Percentiles rank a stretch among this genome's conserved stretches.
Evolutionary conservation across 2,329 filamentous ascomycete species (phyloP).

Genomic region (Verticillium dahliae): DNA sequence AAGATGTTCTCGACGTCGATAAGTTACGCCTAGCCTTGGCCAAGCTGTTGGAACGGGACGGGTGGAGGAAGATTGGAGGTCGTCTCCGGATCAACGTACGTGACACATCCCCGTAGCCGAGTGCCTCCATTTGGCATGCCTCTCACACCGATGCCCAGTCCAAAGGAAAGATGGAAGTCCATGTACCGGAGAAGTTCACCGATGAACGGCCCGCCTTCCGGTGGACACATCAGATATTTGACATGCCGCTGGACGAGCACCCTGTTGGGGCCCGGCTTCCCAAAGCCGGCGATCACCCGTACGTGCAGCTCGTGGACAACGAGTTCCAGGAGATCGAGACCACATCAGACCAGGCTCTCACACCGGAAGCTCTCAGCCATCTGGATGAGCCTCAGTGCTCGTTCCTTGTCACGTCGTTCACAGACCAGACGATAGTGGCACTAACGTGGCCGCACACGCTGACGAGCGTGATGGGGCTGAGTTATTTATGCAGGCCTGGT

Average conservation of each 20-base stretch:
- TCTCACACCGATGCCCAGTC: neutral
- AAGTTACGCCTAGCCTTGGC: slow-evolving; percentile 28
- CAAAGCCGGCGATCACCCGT: slow-evolving; percentile 12
- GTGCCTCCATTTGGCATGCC: neutral
- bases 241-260: slow-evolving; percentile 31
- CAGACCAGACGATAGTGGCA: slow-evolving; percentile 40
- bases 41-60: slow-evolving; percentile 30
- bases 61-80: slow-evolving; percentile 40
- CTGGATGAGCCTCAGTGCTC: slow-evolving; percentile 37
- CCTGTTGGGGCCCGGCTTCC: slow-evolving; percentile 30
- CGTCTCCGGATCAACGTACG: slow-evolving; percentile 31
- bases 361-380: slow-evolving; percentile 30
- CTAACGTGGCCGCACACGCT: slow-evolving; percentile 40
- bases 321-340: slow-evolving; percentile 13
- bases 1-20: slow-evolving; percentile 36
- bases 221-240: slow-evolving; percentile 29
- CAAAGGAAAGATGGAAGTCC: slow-evolving; percentile 21
- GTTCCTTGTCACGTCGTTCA: slow-evolving; percentile 40
- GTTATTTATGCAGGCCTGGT: slow-evolving; percentile 39
- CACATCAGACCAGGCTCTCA: slow-evolving; percentile 10
- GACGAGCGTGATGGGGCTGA: slow-evolving; percentile 37
- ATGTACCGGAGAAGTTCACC: slow-evolving; percentile 23
- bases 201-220: slow-evolving; percentile 27
- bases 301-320: slow-evolving; percentile 8
- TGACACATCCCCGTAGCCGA: neutral